Evolutionary conservation across 345 rosid species (phyloP), one percentile per base, ranked within the genome.

Genomic region (Draba incana): DNA sequence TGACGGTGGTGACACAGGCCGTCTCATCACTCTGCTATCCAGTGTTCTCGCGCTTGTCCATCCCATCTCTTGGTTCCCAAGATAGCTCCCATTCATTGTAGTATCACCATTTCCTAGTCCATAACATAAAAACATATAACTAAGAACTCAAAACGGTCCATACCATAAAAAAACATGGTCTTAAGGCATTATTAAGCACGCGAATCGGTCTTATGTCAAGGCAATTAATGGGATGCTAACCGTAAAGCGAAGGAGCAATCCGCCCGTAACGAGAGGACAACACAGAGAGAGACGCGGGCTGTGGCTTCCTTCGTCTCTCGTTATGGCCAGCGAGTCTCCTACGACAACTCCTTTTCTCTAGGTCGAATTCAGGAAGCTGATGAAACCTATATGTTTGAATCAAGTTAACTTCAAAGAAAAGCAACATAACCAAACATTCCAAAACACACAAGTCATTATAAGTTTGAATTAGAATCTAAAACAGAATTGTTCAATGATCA

Each of bases 321-420:
- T 94, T 94, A 65, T 94, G 99, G 11, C 97, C 97, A 12, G 98
- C 98, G 20, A 94, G 83, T 75, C 97, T 87, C 70, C 96, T 86
- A 25, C 99, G 93, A 61, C 99, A 94, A 64, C 99, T 94, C 44
- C 99, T 76, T 68, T 94, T 94, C 53, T 87, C 96, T 81, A 89
- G 86, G 83, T 94, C 99, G 75, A 94, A 94, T 72, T 92, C 99
- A 10, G 88, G 69, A 64, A 94, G 98, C 76, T 70, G 93, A 75
- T 94, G 99, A 83, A 94, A 94, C 80, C 99, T 94, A 75, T 20
- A 46, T 33, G 27, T 47, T 16, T 7, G 4, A 10, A 44, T 31
- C 37, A 12, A 31, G 74, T 64, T 71, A 65, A 48, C 66, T 70
- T 65, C 61, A 24, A 50, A 31, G 50, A 53, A 67, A 75, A 71